Evolutionary conservation across 2,329 filamentous ascomycete genomes (phyloP), one percentile per base, ranked within the genome.

Genomic region (Chaetoscypha palmicola): DNA sequence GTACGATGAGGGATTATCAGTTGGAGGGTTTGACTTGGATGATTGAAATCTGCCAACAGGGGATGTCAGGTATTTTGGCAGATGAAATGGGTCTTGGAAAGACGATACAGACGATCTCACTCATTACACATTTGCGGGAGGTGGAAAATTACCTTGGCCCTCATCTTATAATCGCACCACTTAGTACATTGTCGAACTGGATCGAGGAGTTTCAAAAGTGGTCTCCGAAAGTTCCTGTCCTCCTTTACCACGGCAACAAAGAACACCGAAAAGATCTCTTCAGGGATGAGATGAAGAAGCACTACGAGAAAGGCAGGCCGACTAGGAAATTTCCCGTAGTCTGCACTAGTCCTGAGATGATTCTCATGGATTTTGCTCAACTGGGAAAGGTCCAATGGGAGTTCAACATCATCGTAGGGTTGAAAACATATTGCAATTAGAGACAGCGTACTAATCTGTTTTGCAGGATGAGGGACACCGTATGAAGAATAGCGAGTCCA

Each of bases 101-200:
- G 51, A 71, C 75, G 0, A 62, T 77, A 5, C 71, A 72, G 2
- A 68, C 73, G 0, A 64, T 79, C 8, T 68, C 72, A 0, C 56
- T 76, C 0, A 65, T 76, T 16, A 91, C 91, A 0, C 80, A 94
- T 48, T 69, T 97, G 11, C 81, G 91, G 53, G 90, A 97, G 57
- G 83, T 91, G 53, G 87, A 91, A 37, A 76, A 81, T 5, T 89
- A 92, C 40, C 68, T 77, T 2, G 92, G 92, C 0, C 92, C 92
- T 0, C 94, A 96, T 59, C 66, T 98, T 17, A 88, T 98, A 41
- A 83, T 92, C 5, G 89, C 90, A 0, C 92, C 92, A 0, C 66
- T 97, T 3, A 96, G 89, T 58, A 97, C 92, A 0, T 74, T 96
- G 0, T 89, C 84, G 30, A 98, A 97, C 61, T 98, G 92, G 92